Evolutionary conservation across 1,139 yeast genomes (phyloP).

Genomic region (Debaryomyces nepalensis): DNA sequence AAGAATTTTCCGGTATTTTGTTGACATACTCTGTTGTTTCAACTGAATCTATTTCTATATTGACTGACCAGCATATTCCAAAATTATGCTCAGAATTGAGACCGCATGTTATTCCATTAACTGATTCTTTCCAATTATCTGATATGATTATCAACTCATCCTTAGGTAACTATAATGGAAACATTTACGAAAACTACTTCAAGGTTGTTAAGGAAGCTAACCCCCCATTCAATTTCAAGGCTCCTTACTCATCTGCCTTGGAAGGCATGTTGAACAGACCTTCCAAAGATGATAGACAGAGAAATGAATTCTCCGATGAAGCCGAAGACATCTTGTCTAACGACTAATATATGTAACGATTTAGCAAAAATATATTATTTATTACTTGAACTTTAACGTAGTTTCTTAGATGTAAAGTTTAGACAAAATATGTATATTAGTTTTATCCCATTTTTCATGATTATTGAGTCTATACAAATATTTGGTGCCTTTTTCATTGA

Average conservation of each 20-base stretch:
- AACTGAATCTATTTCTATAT: conserved; percentile 37
- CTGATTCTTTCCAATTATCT: conserved; percentile 88
- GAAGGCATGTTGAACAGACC: conserved; percentile 59
- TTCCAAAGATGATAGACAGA: conserved; percentile 51
- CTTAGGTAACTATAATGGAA: conserved; percentile 83
- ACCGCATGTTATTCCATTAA: conserved; percentile 75
- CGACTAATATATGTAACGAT: conserved; percentile 18
- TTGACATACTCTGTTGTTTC: conserved; percentile 42
- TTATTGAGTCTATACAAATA: no score
- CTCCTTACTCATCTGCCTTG: conserved; percentile 60
- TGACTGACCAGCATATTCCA: conserved; percentile 34
- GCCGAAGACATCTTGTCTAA: conserved; percentile 38
- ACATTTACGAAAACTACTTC: conserved; percentile 81
- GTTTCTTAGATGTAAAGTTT: no score
- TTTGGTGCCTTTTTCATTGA: no score
- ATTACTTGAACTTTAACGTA: no score
- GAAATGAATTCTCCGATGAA: conserved; percentile 45
- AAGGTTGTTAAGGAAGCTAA: conserved; percentile 53
- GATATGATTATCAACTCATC: conserved; percentile 88
- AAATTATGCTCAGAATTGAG: conserved; percentile 54
- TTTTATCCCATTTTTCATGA: no score
- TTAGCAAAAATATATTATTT: no score
- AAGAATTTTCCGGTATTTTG: conserved; percentile 44
- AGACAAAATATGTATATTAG: no score
- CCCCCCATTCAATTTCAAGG: conserved; percentile 59